These are phyloP conservation scores for Aspergillus oerlinghausenensis DNA, from an alignment of 2,329 filamentous ascomycete genomes.

Conservation along the genomic window DNA sequence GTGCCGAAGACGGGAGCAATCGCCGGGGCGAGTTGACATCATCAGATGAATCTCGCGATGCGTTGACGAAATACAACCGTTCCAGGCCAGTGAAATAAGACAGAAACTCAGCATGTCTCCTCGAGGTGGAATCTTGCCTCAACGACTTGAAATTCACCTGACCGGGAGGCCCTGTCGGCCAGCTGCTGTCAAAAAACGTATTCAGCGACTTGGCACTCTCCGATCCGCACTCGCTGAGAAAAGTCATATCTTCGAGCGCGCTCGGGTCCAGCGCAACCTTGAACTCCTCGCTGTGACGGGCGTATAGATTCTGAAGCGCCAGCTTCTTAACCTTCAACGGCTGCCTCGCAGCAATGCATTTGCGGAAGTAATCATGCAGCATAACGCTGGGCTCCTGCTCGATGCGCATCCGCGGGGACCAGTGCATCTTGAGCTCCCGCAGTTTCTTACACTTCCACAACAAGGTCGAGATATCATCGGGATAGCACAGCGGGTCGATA, in stretches of 20 bases:
- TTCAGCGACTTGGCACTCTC: conserved; percentile 35
- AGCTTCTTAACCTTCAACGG: conserved; percentile 47
- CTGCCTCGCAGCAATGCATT: conserved; percentile 46
- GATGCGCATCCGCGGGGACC: conserved; percentile 58
- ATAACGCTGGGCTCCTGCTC: conserved; percentile 54
- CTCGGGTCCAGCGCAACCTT: conserved; percentile 40
- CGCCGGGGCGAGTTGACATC: conserved; percentile 29
- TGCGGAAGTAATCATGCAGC: conserved; percentile 53
- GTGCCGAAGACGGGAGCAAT: conserved; percentile 13
- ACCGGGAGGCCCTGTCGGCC: conserved; percentile 37
- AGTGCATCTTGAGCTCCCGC: conserved; percentile 54
- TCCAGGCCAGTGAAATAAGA: conserved; percentile 43
- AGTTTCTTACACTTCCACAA: conserved; percentile 52
- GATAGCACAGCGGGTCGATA: conserved; percentile 61
- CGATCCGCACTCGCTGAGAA: conserved; percentile 50
- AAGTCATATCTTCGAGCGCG: conserved; percentile 46
- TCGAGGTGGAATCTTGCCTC: conserved; percentile 46
- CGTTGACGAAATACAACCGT: conserved; percentile 49
- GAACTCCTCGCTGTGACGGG: conserved; percentile 47
- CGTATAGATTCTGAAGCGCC: conserved; percentile 55
- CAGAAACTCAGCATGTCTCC: conserved; percentile 42
- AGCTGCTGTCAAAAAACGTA: conserved; percentile 54
- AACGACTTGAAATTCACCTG: conserved; percentile 45
- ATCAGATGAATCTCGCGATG: conserved; percentile 25
- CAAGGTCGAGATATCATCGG: conserved; percentile 57